These are phyloP conservation scores for Trypethelium eluteriae DNA, from an alignment of 495 filamentous ascomycete genomes.

Conservation along the genomic window DNA sequence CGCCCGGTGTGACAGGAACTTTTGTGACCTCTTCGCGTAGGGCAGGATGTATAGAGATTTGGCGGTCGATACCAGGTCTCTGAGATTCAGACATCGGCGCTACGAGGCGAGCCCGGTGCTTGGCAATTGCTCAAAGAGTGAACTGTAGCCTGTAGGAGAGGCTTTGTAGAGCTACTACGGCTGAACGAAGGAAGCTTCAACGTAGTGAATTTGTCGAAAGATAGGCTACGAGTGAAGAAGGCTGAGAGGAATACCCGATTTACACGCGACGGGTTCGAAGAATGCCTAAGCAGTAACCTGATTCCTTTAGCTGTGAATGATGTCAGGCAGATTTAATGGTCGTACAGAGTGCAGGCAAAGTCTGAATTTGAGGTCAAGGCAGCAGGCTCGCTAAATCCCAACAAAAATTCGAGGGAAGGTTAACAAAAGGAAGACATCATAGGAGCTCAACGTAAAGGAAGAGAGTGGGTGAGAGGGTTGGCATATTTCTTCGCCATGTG, in stretches of 20 bases:
- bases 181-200: background rate
- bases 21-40: conserved; percentile 30
- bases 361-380: background rate
- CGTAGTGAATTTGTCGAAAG: background rate
- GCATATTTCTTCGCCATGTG: background rate
- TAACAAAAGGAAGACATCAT: background rate
- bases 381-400: background rate
- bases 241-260: background rate
- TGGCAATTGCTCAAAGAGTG: background rate
- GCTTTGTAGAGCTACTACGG: background rate
- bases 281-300: background rate
- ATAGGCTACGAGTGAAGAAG: background rate
- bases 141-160: background rate
- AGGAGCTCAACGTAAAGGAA: background rate
- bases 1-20: conserved; percentile 32
- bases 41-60: conserved; percentile 25
- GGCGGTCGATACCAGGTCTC: conserved; percentile 4
- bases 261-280: background rate
- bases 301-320: background rate
- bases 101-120: background rate
- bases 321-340: too few species aligned
- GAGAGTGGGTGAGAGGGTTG: background rate
- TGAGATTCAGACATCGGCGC: background rate
- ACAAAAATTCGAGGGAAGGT: background rate
- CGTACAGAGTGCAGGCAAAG: too few species aligned